phyloP scores from a whole-genome alignment of 2,329 filamentous ascomycete species.

The Hortaea werneckii region DNA sequence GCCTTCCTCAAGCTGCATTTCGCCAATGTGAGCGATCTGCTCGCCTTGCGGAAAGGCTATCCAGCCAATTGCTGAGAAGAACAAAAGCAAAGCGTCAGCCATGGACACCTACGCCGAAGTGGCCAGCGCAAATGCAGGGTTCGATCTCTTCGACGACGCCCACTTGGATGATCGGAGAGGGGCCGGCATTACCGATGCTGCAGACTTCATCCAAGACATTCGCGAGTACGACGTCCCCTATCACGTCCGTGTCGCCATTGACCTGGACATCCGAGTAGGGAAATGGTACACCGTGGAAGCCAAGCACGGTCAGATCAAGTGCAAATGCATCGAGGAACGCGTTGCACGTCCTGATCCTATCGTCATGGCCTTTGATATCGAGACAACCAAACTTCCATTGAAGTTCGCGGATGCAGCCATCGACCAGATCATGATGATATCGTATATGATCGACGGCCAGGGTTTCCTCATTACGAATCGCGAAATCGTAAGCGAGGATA shows the following conservation, averaged over 20 bases:
- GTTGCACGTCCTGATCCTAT: constrained; percentile 87
- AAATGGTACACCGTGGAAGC: constrained; percentile 96
- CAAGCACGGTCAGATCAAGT: constrained; percentile 78
- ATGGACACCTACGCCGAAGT: constrained; percentile 99
- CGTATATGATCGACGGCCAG: constrained; percentile 99
- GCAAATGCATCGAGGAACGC: constrained; percentile 77
- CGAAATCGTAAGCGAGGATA: constrained; percentile 95
- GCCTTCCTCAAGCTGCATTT: constrained; percentile 84
- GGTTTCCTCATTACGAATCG: constrained; percentile 97
- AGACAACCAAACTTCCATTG: constrained; percentile 87
- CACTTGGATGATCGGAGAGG: constrained; percentile 63
- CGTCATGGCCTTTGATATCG: constrained; percentile 99
- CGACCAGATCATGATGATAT: constrained; percentile 99
- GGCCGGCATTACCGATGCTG: constrained; percentile 71
- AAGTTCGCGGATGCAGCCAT: constrained; percentile 94
- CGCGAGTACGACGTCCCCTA: constrained; percentile 99
- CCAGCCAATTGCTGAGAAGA: constrained; percentile 87
- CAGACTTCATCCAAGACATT: constrained; percentile 96
- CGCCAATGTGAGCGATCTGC: constrained; percentile 73
- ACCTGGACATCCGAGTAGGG: constrained; percentile 84
- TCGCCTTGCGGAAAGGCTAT: constrained; percentile 78
- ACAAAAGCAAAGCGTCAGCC: constrained; percentile 88
- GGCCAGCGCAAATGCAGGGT: constrained; percentile 70
- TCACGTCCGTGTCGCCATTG: constrained; percentile 97
- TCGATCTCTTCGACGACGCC: constrained; percentile 93